Percentiles rank a stretch among this genome's conserved stretches.
phyloP scores from a whole-genome alignment of 2,329 filamentous ascomycete species.

The Penicillium sp. region DNA sequence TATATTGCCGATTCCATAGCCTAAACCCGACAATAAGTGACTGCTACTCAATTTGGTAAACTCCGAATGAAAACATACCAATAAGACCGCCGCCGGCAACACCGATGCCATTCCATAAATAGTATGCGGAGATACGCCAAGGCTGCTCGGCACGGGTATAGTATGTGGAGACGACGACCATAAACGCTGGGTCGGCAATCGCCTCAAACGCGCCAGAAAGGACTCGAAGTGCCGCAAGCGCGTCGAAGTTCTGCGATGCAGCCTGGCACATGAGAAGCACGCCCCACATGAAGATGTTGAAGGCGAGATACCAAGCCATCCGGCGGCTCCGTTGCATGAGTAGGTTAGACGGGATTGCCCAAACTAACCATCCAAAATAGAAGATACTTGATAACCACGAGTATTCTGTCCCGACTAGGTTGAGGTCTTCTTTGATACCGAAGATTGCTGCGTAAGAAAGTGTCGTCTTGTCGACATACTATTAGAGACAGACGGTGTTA shows the following conservation, averaged over 20 bases:
- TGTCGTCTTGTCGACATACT: background rate
- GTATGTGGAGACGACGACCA: conserved; percentile 40
- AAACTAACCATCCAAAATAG: conserved; percentile 34
- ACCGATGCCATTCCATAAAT: conserved; percentile 3
- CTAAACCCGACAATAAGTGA: background rate
- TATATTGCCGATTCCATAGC: conserved; percentile 38
- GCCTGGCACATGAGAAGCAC: conserved; percentile 34
- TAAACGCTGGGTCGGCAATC: conserved; percentile 44
- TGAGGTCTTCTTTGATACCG: background rate
- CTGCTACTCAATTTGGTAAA: background rate
- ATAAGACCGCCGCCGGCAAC: conserved; percentile 4
- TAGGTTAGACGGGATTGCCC: conserved; percentile 7
- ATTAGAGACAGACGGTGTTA: background rate
- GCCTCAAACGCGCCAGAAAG: background rate
- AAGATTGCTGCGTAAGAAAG: background rate
- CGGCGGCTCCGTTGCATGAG: background rate
- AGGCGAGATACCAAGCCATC: conserved; percentile 34
- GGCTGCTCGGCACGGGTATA: conserved; percentile 20
- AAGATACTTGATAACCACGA: conserved; percentile 35
- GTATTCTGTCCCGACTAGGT: conserved; percentile 31
- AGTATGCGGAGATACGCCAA: conserved; percentile 23
- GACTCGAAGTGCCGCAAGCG: background rate
- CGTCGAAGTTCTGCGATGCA: conserved; percentile 41
- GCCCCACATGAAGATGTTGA: conserved; percentile 33
- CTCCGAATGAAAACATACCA: background rate